Percentiles rank a stretch among this genome's conserved stretches.
Conservation (phyloP, 768 basidiomycete genomes). For the Trametes elegans region DNA sequence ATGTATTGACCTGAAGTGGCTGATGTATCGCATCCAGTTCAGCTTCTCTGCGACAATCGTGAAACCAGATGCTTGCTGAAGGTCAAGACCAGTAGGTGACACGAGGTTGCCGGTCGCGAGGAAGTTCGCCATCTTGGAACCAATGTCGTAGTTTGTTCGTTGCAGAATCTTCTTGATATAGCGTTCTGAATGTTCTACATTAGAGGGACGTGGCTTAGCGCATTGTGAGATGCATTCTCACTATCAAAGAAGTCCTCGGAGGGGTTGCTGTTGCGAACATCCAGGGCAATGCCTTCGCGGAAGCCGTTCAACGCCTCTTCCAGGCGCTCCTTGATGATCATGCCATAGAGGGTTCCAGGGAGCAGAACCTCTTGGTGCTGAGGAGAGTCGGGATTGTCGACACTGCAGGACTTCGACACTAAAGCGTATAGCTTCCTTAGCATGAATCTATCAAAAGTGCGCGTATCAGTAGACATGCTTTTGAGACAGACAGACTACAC, state of each 20-base stretch:
- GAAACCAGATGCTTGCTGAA: slow-evolving; percentile 98
- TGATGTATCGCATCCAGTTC: slow-evolving; percentile 98
- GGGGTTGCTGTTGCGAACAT: slow-evolving; percentile 71
- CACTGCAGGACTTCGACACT: slow-evolving; percentile 85
- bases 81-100: slow-evolving; percentile 91
- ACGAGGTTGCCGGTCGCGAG: slow-evolving; percentile 95
- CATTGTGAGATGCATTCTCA: slow-evolving; percentile 37
- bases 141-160: slow-evolving; percentile 89
- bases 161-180: slow-evolving; percentile 77
- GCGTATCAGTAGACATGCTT: not conserved
- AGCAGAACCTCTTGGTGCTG: slow-evolving; percentile 97
- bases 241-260: slow-evolving; percentile 88
- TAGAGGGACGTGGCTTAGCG: not conserved
- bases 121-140: slow-evolving; percentile 87
- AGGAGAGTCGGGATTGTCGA: slow-evolving; percentile 98
- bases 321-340: slow-evolving; percentile 97
- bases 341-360: slow-evolving; percentile 88
- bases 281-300: slow-evolving; percentile 63
- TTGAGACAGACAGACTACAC: slow-evolving; percentile 29
- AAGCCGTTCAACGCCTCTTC: slow-evolving; percentile 84
- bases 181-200: slow-evolving; percentile 49
- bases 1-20: slow-evolving; percentile 97
- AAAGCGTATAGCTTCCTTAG: slow-evolving; percentile 90
- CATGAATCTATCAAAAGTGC: slow-evolving; percentile 75
- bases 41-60: slow-evolving; percentile 99